A percentile compares a stretch with the other conserved stretches of the same genome.
phyloP scores from a whole-genome alignment of 2,329 filamentous ascomycete species.

The Gyromitra esculenta region DNA sequence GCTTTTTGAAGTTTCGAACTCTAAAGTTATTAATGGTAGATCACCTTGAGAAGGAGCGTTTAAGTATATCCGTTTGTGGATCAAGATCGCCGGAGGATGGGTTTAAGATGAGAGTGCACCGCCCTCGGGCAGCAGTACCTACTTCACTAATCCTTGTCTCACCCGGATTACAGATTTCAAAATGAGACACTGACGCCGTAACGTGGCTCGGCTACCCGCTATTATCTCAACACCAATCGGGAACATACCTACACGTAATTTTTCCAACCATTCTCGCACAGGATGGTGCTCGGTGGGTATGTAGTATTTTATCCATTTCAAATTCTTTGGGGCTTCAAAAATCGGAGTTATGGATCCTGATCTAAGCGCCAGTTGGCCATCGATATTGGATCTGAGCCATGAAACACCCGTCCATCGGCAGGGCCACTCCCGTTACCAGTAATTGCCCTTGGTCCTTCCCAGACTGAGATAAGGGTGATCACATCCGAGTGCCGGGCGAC shows the following conservation, averaged over 20 bases:
- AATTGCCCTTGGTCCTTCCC: background rate
- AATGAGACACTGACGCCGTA: background rate
- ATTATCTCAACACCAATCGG: background rate
- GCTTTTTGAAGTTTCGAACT: conserved; percentile 4
- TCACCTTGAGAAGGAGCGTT: background rate
- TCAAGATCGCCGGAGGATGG: background rate
- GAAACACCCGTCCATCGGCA: conserved; percentile 7
- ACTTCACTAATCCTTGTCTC: background rate
- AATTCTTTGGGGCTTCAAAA: conserved; percentile 1
- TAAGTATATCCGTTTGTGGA: conserved; percentile 11
- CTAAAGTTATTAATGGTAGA: background rate
- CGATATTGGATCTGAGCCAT: conserved; percentile 12
- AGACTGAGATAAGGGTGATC: background rate
- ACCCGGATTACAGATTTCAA: background rate
- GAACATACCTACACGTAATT: too few species aligned
- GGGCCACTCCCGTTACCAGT: conserved; percentile 10
- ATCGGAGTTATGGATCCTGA: background rate
- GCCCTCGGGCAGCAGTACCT: background rate
- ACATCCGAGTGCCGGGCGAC: conserved; percentile 7
- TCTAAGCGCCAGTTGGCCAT: conserved; percentile 15
- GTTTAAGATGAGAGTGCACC: conserved; percentile 25
- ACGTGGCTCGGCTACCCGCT: conserved; percentile 14
- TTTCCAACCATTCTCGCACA: background rate
- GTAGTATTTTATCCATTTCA: background rate
- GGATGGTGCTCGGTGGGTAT: background rate